Base-by-base conservation (phyloP, 441 rosid genomes). In the Viola pubescens region DNA sequence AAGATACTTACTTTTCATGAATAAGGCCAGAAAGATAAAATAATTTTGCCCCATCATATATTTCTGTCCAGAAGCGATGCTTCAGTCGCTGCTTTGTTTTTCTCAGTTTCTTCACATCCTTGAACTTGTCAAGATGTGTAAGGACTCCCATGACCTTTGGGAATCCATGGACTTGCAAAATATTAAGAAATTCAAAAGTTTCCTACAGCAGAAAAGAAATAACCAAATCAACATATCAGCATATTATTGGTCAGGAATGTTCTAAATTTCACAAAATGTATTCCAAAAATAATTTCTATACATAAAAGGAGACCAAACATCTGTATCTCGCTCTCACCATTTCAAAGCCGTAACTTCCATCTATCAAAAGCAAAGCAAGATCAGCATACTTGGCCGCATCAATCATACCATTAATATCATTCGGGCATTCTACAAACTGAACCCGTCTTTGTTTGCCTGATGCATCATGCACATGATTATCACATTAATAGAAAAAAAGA, bases 51-150 rank as follows among this genome's bases (percentile, higher is more conserved):
- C 98, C 98, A 60, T 71, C 76, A 71, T 78, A 84, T 64, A 83
- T 89, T 78, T 92, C 98, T 8, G 96, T 86, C 98, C 97, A 87
- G 69, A 89, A 92, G 52, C 97, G 97, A 70, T 89, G 91, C 82
- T 89, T 92, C 52, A 89, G 98, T 52, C 83, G 84, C 66, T 86
- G 86, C 63, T 92, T 89, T 55, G 96, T 89, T 74, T 87, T 89
- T 79, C 69, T 91, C 60, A 89, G 80, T 75, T 87, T 91, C 77
- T 87, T 91, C 48, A 77, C 89, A 71, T 91, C 97, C 72, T 77
- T 85, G 71, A 91, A 91, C 76, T 84, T 81, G 71, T 89, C 98
- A 61, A 91, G 91, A 73, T 87, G 97, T 48, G 98, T 89, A 61
- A 91, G 94, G 62, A 91, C 95, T 58, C 98, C 98, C 91, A 91